Evolutionary conservation across 495 filamentous ascomycete species (phyloP), one percentile per base, ranked within the genome.

Genomic region (Aspergillus cavernicola): DNA sequence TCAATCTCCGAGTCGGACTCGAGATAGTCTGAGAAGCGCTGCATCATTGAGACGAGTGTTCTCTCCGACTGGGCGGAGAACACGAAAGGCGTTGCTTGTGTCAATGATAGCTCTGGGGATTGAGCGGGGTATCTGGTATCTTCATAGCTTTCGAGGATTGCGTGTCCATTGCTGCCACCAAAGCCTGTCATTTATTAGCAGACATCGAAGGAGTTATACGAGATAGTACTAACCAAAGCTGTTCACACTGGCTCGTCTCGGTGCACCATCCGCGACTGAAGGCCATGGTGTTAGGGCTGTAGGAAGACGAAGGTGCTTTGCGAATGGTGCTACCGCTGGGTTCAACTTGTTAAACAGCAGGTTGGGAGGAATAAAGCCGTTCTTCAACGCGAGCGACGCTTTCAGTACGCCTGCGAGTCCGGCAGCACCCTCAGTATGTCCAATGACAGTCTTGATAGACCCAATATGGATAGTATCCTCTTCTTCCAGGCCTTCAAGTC

Each of bases 151-250:
- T 86, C 82, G 0, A 86, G 13, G 28, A 87, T 80, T 12, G 66
- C 76, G 50, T 86, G 83, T 1, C 79, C 73, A 57, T 87, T 87
- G n/a, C 75, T 72, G 23, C 84, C 83, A 13, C 83, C 84, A 55
- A 80, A 85, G 0, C 84, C 83, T 45, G 3, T 33, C 24, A 28
- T 4, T 28, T 28, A 28, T 28, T 28, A 28, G 24, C 24, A 28
- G 4, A 9, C 24, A 9, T 4, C 24, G 24, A 33, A 10, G 31
- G 6, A 33, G 31, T 33, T 33, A 33, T 4, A 33, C n/a, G n/a
- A n/a, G n/a, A 13, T 13, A 13, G 31, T 33, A 11, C 31, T 33
- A 11, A 33, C 31, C 24, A 28, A 84, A 85, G 0, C 75, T 81
- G 22, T 74, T 74, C 12, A 74, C 60, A 32, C 78, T 83, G 0